Evolutionary conservation across 1,284 basidiomycete genomes (phyloP), one percentile per base, ranked within the genome.

Genomic region (Leccinum ponderosum): DNA sequence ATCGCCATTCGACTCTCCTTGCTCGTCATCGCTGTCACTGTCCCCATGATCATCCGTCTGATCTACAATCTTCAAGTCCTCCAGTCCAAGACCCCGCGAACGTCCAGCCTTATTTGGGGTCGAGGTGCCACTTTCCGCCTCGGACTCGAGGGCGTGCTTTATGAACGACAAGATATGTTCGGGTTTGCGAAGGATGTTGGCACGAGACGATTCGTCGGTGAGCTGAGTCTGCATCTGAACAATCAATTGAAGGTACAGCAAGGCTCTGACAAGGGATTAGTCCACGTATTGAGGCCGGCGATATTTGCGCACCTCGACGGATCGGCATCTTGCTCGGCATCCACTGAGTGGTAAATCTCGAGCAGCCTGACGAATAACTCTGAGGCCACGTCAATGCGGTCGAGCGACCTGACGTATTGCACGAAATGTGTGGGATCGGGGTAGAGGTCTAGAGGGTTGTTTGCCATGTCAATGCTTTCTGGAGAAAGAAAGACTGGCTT

Each of bases 161-260:
- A 97, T 82, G 69, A 96, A 97, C 1, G 81, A 80, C 12, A 96
- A 75, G 8, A 95, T 83, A 61, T 94, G 87, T 12, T 83, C 81
- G 1, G 91, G 87, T 56, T 87, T 85, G 56, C 81, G 83, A 53
- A 95, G 79, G n/a, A 94, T 83, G 61, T 83, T 86, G 3, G 83
- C 81, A 1, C 82, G 78, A n/a, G 83, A 75, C n/a, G 79, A 81
- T 15, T 78, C 78, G 31, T 76, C 73, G 0, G 87, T 83, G 3
- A 93, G 74, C 51, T 85, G 81, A 3, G 83, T 80, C 68, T 95
- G 91, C 79, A 95, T 89, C 67, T 90, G 85, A 64, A 94, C 79
- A 25, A 93, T 85, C 35, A 95, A 77, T 68, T 94, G 91, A 20
- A 95, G 80, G 66, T 87, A 87, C 3, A 91, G 78, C 27, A 96